Percentiles rank a stretch among this genome's conserved stretches.
These are phyloP conservation scores for Dendrobium catenatum DNA, from an alignment of 106 monocot species.

Conservation along the genomic window DNA sequence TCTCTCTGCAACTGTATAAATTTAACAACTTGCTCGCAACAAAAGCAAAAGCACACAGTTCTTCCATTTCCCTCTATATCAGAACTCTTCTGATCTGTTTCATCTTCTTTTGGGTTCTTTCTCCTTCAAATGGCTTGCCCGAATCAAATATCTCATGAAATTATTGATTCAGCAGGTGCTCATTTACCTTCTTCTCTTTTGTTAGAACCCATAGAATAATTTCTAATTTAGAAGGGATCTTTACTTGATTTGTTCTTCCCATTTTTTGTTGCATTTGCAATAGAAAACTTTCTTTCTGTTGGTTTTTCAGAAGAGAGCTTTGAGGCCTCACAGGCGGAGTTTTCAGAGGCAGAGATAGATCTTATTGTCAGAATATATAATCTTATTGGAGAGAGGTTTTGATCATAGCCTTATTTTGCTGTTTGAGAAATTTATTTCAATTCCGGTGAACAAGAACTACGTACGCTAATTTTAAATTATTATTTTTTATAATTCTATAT, in stretches of 20 bases:
- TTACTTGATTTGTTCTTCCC: background rate
- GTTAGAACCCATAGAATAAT: too few species aligned
- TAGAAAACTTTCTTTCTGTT: background rate
- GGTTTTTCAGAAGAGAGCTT: background rate
- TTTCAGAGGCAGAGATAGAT: constrained; percentile 48
- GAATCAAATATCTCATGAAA: constrained; percentile 19
- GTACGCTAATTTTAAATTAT: background rate
- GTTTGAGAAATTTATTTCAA: background rate
- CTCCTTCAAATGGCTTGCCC: constrained; percentile 10
- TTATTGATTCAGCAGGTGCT: constrained; percentile 23
- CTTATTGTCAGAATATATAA: constrained; percentile 54
- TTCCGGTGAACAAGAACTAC: background rate
- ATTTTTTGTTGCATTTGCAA: background rate
- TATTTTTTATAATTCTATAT: background rate
- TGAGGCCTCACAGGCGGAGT: constrained; percentile 7
- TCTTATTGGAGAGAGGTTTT: constrained; percentile 49
- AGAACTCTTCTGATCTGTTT: too few species aligned
- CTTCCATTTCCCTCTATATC: too few species aligned
- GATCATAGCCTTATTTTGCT: background rate
- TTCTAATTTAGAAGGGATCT: too few species aligned
- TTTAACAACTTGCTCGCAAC: too few species aligned
- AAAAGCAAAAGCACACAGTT: too few species aligned
- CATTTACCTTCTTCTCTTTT: background rate
- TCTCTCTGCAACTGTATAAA: too few species aligned
- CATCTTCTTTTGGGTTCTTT: too few species aligned